Base-by-base conservation (phyloP, 805 yeast genomes). In the Saccharomycopsis fibuligera region DNA sequence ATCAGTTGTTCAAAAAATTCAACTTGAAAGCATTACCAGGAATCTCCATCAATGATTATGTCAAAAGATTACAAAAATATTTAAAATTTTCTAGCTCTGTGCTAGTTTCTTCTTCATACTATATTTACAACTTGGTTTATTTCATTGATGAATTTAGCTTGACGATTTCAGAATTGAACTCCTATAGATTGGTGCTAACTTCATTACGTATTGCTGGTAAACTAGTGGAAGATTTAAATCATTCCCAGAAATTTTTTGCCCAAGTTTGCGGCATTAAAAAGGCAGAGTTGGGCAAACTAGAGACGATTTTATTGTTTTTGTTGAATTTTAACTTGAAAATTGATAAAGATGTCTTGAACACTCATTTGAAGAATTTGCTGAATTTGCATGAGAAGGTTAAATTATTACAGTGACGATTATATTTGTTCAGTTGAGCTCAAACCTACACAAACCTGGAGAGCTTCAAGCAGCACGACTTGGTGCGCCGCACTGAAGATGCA, bases 301-400 rank as follows among this genome's bases (percentile, higher is more conserved):
- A 78, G 56, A 68, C 76, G 19, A 70, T 78, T 1, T 63, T 78
- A 35, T 60, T 79, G 49, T 74, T 73, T 55, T 57, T 77, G 41
- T 52, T 74, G 44, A 73, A 76, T 57, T 78, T 76, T 58, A 71
- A 74, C 42, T 60, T 79, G 48, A 69, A 68, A 39, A 72, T 74
- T 5, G 73, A 73, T 49, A 62, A 63, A 35, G 52, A 50, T 2
- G 46, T 58, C 3, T 60, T 74, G 30, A 60, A 62, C 40, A 57
- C 58, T 29, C 66, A 64, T 41, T 57, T 71, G n/a, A 10, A 29
- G 2, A 35, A 45, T 23, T n/a, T 48, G 38, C 24, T 35, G 9
- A 4, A 4, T 6, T 37, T 45, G 17, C 33, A 42, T 42, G 35
- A 42, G 19, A 27, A 22, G 41, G 23, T 24, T 24, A 24, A n/a